phyloP scores from a whole-genome alignment of 164 flowering plant species.

The Vitis rupestris region DNA sequence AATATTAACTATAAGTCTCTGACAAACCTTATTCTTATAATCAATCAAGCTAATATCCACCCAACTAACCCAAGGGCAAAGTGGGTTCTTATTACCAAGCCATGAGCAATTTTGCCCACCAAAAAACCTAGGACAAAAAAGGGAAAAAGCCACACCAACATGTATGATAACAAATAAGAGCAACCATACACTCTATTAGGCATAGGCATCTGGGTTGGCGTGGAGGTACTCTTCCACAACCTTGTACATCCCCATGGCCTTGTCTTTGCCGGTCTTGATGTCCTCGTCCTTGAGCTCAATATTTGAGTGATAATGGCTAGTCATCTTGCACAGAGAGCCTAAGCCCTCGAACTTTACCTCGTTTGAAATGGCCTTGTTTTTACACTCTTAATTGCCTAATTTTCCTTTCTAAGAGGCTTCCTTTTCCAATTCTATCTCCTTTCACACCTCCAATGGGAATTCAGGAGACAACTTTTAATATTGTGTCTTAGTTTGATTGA shows the following conservation, averaged over 20 bases:
- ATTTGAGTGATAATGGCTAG: slow-evolving; percentile 5
- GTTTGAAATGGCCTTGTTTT: slow-evolving; percentile 15
- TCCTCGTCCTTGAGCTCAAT: slow-evolving; percentile 12
- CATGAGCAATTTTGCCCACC: not conserved
- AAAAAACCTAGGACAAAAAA: no score
- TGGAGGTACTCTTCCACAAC: slow-evolving; percentile 5
- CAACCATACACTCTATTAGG: not conserved
- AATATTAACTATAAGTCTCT: no score
- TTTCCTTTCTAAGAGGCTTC: no score
- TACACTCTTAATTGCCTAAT: no score
- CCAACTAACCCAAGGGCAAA: not conserved
- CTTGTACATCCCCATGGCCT: not conserved
- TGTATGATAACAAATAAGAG: no score
- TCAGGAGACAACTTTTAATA: no score
- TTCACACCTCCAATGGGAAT: no score
- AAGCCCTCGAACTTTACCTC: slow-evolving; percentile 13
- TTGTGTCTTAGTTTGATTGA: no score
- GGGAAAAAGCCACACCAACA: no score
- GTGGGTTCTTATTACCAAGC: not conserved
- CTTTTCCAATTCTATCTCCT: no score
- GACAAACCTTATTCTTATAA: no score
- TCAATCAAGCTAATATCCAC: not conserved
- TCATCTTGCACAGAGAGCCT: slow-evolving; percentile 13
- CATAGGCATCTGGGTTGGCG: not conserved
- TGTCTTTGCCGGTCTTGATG: slow-evolving; percentile 4